Conservation (phyloP, 805 yeast species). For the Kluyveromyces siamensis region DNA sequence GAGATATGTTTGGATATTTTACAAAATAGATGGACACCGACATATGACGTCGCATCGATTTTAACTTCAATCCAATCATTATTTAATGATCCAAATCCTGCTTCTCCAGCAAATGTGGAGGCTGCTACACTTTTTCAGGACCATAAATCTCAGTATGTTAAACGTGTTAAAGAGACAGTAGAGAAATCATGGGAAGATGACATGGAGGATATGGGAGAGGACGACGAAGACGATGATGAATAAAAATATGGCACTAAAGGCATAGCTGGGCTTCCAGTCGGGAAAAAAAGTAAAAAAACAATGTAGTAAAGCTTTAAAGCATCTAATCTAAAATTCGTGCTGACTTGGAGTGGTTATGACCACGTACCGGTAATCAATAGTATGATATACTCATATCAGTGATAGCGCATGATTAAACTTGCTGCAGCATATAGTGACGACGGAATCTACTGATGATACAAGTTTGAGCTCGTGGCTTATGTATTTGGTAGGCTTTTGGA, state of each 20-base stretch:
- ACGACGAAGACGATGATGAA: conserved; percentile 30
- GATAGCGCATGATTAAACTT: neutral
- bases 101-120: conserved; percentile 96
- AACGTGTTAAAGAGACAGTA: conserved; percentile 89
- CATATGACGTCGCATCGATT: conserved; percentile 93
- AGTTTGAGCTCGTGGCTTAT: neutral
- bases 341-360: neutral
- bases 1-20: conserved; percentile 92
- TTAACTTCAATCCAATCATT: conserved; percentile 87
- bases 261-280: neutral
- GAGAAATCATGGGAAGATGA: conserved; percentile 91
- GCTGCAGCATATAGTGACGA: neutral
- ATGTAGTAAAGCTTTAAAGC: neutral
- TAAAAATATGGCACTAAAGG: neutral
- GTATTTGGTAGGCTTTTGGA: neutral
- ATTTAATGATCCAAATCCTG: conserved; percentile 91
- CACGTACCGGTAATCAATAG: neutral
- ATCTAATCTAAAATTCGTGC: neutral
- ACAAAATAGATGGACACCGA: conserved; percentile 97
- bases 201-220: conserved; percentile 34
- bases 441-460: neutral
- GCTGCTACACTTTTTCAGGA: conserved; percentile 94
- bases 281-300: neutral
- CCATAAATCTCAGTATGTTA: conserved; percentile 85
- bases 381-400: neutral